phyloP scores from a whole-genome alignment of 352 stramenopile species.

The Phytophthora cactorum region DNA sequence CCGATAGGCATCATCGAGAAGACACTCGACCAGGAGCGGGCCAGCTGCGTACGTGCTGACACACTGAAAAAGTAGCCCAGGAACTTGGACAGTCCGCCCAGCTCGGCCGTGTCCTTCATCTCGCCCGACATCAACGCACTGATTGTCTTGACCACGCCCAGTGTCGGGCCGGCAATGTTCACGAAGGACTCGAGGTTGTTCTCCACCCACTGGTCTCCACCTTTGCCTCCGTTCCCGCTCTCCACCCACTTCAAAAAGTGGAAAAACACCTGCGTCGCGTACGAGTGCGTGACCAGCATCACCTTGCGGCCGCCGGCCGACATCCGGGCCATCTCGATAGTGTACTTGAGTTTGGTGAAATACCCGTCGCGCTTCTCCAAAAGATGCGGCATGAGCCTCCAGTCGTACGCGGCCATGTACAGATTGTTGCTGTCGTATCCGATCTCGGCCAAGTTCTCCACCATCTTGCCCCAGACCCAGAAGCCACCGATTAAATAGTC shows the following conservation, averaged over 20 bases:
- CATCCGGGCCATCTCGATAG: constrained; percentile 90
- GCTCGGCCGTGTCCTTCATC: constrained; percentile 94
- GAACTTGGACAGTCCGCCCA: constrained; percentile 88
- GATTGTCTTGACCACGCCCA: constrained; percentile 93
- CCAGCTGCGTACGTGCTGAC: constrained; percentile 57
- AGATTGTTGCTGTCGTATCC: constrained; percentile 94
- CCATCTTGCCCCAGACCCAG: constrained; percentile 95
- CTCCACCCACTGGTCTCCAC: constrained; percentile 93
- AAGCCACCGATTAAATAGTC: constrained; percentile 95
- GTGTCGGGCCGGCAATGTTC: constrained; percentile 94
- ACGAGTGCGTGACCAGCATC: constrained; percentile 93
- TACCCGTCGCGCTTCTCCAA: constrained; percentile 85
- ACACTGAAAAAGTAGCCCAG: constrained; percentile 82
- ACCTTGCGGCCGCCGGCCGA: constrained; percentile 83
- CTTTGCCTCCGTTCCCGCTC: constrained; percentile 79
- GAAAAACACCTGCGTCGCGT: constrained; percentile 92
- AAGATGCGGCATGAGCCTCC: constrained; percentile 73
- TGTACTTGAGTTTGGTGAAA: constrained; percentile 94
- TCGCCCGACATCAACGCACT: constrained; percentile 94
- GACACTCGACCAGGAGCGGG: constrained; percentile 82
- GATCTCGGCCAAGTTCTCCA: constrained; percentile 91
- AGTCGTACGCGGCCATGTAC: constrained; percentile 90
- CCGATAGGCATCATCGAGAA: constrained; percentile 94
- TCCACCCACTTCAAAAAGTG: constrained; percentile 97
- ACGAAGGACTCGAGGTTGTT: constrained; percentile 91